A percentile compares a stretch with the other conserved stretches of the same genome.
These are phyloP conservation scores for Xylaria digitata DNA, from an alignment of 2,329 filamentous ascomycete genomes.

Conservation along the genomic window DNA sequence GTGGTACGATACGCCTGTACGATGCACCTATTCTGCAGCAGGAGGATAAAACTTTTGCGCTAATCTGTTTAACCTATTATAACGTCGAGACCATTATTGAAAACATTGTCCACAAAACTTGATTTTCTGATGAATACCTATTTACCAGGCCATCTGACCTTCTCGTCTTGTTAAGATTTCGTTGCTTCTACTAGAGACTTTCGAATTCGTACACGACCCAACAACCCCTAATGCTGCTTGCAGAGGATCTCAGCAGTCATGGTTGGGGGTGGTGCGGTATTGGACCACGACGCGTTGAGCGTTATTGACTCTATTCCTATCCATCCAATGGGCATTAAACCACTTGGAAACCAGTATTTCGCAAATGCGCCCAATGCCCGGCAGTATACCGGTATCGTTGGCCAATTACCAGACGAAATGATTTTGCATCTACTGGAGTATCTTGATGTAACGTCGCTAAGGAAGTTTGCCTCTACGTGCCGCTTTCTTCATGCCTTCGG, in stretches of 20 bases:
- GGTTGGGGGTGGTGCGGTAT: conserved; percentile 34
- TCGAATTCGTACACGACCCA: neutral
- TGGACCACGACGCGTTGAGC: conserved; percentile 33
- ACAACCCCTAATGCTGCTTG: conserved; percentile 41
- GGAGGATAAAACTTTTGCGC: neutral
- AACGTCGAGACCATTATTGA: neutral
- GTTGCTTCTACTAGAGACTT: neutral
- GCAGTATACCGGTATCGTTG: conserved; percentile 72
- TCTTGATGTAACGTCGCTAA: conserved; percentile 72
- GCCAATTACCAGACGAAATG: conserved; percentile 81
- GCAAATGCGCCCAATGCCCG: conserved; percentile 75
- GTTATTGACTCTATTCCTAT: conserved; percentile 68
- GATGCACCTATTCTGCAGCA: neutral
- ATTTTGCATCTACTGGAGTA: conserved; percentile 80
- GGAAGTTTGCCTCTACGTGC: conserved; percentile 79
- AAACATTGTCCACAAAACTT: conserved; percentile 5
- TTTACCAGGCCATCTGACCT: neutral
- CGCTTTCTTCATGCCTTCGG: conserved; percentile 89
- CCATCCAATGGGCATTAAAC: conserved; percentile 87
- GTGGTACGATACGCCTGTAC: neutral
- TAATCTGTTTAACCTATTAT: neutral
- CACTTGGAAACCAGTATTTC: conserved; percentile 84
- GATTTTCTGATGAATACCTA: neutral
- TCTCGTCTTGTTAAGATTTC: neutral
- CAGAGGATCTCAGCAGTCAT: conserved; percentile 39